Percentiles rank a stretch among this genome's conserved stretches.
Conservation (phyloP, 371 early-diverging fungal genomes). For the Mortierella sp. region DNA sequence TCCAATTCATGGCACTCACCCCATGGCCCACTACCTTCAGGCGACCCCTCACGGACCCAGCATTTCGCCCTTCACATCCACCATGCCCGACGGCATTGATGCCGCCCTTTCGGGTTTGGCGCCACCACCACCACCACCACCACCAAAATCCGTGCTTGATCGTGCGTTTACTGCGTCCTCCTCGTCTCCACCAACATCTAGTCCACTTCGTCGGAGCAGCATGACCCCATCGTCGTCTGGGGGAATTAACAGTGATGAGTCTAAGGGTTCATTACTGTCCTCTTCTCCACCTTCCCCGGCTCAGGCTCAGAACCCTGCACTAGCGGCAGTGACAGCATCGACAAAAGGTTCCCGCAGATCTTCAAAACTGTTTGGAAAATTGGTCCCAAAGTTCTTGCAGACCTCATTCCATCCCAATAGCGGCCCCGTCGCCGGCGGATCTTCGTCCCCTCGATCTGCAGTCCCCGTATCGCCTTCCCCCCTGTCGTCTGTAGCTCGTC, state of each 20-base stretch:
- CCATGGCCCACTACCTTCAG: background rate
- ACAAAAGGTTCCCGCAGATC: conserved; percentile 16
- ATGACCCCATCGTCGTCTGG: background rate
- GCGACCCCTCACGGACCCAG: background rate
- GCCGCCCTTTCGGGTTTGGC: background rate
- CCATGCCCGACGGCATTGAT: background rate
- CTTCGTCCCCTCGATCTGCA: conserved; percentile 24
- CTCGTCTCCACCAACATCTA: background rate
- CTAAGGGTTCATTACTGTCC: background rate
- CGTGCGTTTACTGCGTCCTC: background rate
- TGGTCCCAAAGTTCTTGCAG: conserved; percentile 53
- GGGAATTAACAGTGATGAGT: too few species aligned
- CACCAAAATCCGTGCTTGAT: background rate
- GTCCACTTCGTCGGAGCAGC: conserved; percentile 10
- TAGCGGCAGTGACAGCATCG: background rate
- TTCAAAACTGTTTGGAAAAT: conserved; percentile 45
- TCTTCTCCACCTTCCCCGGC: background rate
- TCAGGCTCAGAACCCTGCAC: background rate
- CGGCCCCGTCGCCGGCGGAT: conserved; percentile 7
- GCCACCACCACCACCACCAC: background rate
- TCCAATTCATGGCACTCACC: background rate
- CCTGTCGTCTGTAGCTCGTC: conserved; percentile 14
- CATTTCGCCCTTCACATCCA: background rate
- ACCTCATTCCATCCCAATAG: conserved; percentile 15
- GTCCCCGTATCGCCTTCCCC: conserved; percentile 18